Conservation (phyloP, 2,329 filamentous ascomycete genomes). For the Orbilia oligospora region DNA sequence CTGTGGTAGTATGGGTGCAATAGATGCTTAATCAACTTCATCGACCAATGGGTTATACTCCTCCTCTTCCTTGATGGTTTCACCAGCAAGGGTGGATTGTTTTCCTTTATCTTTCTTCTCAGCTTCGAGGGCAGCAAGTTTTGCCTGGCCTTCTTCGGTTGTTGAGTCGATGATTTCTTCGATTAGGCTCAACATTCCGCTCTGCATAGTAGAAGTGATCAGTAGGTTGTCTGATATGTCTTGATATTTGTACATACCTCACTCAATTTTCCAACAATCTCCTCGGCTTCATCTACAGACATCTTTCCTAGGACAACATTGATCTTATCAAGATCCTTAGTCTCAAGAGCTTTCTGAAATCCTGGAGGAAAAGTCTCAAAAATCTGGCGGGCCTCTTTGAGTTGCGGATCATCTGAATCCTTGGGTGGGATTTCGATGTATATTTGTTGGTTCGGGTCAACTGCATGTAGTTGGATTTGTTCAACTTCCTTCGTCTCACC, state of each 20-base stretch:
- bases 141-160: constrained; percentile 84
- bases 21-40: constrained; percentile 39
- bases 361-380: constrained; percentile 88
- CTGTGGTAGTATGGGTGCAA: background rate
- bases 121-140: constrained; percentile 79
- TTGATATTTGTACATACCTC: constrained; percentile 71
- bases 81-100: constrained; percentile 49
- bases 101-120: constrained; percentile 77
- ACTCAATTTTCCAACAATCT: constrained; percentile 83
- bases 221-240: constrained; percentile 36
- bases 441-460: constrained; percentile 92
- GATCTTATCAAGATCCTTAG: constrained; percentile 88
- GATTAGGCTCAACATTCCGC: constrained; percentile 90
- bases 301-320: constrained; percentile 90
- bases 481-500: constrained; percentile 77
- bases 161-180: constrained; percentile 96
- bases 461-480: constrained; percentile 96
- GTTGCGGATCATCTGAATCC: constrained; percentile 76
- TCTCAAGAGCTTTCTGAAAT: constrained; percentile 84
- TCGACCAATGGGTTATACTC: constrained; percentile 43
- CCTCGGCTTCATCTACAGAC: constrained; percentile 89
- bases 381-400: constrained; percentile 77
- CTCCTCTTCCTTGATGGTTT: constrained; percentile 45
- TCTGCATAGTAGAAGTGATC: constrained; percentile 68
- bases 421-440: constrained; percentile 84